These are phyloP conservation scores for Pisolithus microcarpus DNA, from an alignment of 768 basidiomycete species.

Conservation along the genomic window DNA sequence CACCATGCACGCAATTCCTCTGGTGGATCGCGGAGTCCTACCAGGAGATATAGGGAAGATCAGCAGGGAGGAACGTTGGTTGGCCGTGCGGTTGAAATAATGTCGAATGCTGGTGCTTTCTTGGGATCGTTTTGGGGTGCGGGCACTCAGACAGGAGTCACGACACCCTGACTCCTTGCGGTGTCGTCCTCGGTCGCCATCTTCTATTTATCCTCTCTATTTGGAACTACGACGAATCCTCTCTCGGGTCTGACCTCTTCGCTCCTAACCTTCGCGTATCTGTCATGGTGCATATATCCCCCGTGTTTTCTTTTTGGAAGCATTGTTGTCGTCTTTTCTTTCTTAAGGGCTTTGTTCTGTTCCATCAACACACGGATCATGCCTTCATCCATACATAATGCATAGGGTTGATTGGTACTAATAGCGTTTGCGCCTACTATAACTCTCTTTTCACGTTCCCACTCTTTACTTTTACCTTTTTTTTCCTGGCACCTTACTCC, in stretches of 20 bases:
- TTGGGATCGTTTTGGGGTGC: conserved; percentile 55
- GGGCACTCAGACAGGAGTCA: conserved; percentile 13
- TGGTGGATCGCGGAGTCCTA: conserved; percentile 19
- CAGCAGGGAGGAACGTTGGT: conserved; percentile 39
- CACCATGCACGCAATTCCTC: conserved; percentile 15
- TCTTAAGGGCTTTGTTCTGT: conserved; percentile 11
- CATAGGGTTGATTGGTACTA: conserved; percentile 10
- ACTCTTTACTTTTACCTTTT: not conserved
- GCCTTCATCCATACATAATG: conserved; percentile 2
- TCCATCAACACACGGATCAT: conserved; percentile 19
- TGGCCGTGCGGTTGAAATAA: conserved; percentile 68
- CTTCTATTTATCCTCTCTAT: conserved; percentile 22
- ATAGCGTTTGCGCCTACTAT: conserved; percentile 16
- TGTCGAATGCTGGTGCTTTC: conserved; percentile 72
- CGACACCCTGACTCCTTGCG: conserved; percentile 12
- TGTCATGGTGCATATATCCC: not conserved
- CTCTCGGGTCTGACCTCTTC: conserved; percentile 11
- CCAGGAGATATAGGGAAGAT: conserved; percentile 20
- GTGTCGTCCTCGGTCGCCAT: not conserved
- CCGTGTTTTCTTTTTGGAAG: not conserved
- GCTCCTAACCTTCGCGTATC: not conserved
- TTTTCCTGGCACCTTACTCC: not conserved
- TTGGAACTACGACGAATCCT: conserved; percentile 23
- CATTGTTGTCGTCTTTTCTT: not conserved
- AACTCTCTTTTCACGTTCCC: conserved; percentile 1